Percentiles rank a stretch among this genome's conserved stretches.
phyloP scores from a whole-genome alignment of 257 asterid genomes.

The Solanum sitiens region DNA sequence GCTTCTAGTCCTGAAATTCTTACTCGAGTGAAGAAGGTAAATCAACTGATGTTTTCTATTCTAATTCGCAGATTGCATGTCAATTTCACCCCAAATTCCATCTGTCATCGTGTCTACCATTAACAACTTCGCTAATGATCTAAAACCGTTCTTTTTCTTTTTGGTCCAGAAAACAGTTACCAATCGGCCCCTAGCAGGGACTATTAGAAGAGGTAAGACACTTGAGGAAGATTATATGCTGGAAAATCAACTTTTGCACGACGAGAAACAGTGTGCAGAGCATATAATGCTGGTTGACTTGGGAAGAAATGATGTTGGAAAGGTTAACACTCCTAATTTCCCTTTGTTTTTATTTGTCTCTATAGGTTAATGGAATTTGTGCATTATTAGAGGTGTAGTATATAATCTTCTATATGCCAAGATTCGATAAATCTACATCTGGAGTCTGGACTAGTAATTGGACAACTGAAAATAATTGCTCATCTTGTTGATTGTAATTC shows the following conservation, averaged over 20 bases:
- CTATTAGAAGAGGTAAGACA: constrained; percentile 89
- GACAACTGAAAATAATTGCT: neutral
- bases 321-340: constrained; percentile 33
- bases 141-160: constrained; percentile 1
- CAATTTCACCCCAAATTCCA: neutral
- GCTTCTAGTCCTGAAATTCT: constrained; percentile 99
- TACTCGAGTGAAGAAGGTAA: constrained; percentile 83
- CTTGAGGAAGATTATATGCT: constrained; percentile 77
- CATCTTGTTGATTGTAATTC: neutral
- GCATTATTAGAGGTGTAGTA: neutral
- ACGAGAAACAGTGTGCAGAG: constrained; percentile 93
- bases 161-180: constrained; percentile 53
- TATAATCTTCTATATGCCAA: neutral
- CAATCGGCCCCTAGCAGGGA: constrained; percentile 95
- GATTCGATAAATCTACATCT: neutral
- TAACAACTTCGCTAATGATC: neutral
- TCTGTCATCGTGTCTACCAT: neutral
- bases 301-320: constrained; percentile 99
- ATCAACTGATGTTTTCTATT: neutral
- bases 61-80: neutral
- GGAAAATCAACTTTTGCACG: constrained; percentile 78
- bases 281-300: constrained; percentile 98
- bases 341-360: neutral
- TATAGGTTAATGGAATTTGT: neutral
- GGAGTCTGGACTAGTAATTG: neutral